These are phyloP conservation scores for Pseudocercospora macadamiae DNA, from an alignment of 2,329 filamentous ascomycete species.

Conservation along the genomic window DNA sequence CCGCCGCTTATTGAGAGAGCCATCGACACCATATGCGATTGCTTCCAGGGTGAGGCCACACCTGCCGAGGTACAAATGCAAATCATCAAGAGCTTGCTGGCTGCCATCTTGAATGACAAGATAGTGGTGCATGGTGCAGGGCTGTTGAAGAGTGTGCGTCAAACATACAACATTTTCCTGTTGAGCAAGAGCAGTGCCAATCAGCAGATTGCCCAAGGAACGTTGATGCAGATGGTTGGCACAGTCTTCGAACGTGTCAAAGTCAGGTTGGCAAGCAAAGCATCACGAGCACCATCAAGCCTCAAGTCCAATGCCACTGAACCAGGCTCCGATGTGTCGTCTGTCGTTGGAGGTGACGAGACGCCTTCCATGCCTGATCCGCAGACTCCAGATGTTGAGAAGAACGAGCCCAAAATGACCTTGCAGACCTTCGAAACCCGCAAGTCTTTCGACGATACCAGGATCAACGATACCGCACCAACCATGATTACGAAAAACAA, in stretches of 20 bases:
- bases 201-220: slow-evolving; percentile 95
- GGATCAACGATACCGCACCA: slow-evolving; percentile 67
- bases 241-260: slow-evolving; percentile 97
- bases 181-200: slow-evolving; percentile 92
- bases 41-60: slow-evolving; percentile 95
- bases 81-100: slow-evolving; percentile 94
- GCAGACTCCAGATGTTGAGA: slow-evolving; percentile 48
- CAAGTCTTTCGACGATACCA: slow-evolving; percentile 67
- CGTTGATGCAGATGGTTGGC: slow-evolving; percentile 96
- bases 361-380: slow-evolving; percentile 36
- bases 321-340: slow-evolving; percentile 35
- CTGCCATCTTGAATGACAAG: slow-evolving; percentile 96
- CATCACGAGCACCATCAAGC: slow-evolving; percentile 63
- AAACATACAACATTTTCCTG: slow-evolving; percentile 98
- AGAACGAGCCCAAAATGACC: slow-evolving; percentile 62
- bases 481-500: slow-evolving; percentile 67
- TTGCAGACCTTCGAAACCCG: slow-evolving; percentile 70
- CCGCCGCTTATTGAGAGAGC: slow-evolving; percentile 91
- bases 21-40: slow-evolving; percentile 99
- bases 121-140: slow-evolving; percentile 97
- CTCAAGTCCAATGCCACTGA: slow-evolving; percentile 41
- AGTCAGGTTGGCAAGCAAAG: slow-evolving; percentile 81
- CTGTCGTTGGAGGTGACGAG: slow-evolving; percentile 29
- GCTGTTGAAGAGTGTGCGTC: slow-evolving; percentile 90
- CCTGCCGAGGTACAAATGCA: slow-evolving; percentile 91